Evolutionary conservation across 2,329 filamentous ascomycete species (phyloP).

Genomic region (Orbilia blumenaviensis): DNA sequence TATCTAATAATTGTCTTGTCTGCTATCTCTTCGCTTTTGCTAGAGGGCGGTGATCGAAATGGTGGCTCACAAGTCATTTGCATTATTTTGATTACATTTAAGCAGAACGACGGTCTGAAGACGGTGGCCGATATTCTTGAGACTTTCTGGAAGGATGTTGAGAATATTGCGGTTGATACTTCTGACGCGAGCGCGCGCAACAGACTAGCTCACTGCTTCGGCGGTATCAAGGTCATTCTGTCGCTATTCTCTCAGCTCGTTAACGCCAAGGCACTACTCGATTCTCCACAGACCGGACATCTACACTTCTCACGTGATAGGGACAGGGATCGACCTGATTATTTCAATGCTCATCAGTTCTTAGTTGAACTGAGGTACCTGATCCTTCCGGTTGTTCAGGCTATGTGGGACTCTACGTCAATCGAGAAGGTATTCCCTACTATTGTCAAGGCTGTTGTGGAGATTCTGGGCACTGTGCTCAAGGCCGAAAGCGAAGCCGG

Average conservation of each 20-base stretch:
- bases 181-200: constrained; percentile 58
- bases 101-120: constrained; percentile 78
- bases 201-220: constrained; percentile 66
- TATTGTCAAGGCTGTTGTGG: constrained; percentile 80
- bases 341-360: constrained; percentile 76
- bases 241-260: constrained; percentile 80
- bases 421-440: constrained; percentile 81
- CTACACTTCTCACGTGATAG: constrained; percentile 62
- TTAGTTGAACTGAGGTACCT: constrained; percentile 84
- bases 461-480: constrained; percentile 81
- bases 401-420: constrained; percentile 85
- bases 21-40: constrained; percentile 78
- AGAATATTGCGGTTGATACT: constrained; percentile 61
- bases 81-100: constrained; percentile 85
- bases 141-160: constrained; percentile 68
- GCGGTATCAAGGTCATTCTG: constrained; percentile 81
- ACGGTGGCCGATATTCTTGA: constrained; percentile 76
- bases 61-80: constrained; percentile 69
- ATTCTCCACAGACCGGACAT: constrained; percentile 72
- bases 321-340: constrained; percentile 69
- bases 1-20: constrained; percentile 85
- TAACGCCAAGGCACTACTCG: constrained; percentile 80
- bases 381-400: constrained; percentile 77
- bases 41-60: constrained; percentile 71
- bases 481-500: constrained; percentile 78